Evolutionary conservation across 2,329 filamentous ascomycete species (phyloP).

Genomic region (Colletotrichum salicis): DNA sequence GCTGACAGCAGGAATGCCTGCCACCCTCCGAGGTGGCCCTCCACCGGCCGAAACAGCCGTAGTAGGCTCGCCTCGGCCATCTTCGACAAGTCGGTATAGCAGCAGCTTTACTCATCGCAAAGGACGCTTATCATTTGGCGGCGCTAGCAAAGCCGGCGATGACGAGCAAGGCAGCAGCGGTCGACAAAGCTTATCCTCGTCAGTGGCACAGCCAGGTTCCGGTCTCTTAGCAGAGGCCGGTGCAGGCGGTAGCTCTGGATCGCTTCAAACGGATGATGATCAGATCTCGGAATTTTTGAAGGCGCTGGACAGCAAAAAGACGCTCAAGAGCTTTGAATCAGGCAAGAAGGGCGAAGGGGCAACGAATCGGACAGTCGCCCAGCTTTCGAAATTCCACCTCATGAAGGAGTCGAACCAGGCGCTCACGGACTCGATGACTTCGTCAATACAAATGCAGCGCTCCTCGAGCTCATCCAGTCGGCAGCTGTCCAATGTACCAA

Average conservation of each 20-base stretch:
- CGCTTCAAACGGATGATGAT: slow-evolving; percentile 81
- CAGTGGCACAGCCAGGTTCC: slow-evolving; percentile 78
- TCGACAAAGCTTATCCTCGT: slow-evolving; percentile 79
- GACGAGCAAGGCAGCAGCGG: slow-evolving; percentile 84
- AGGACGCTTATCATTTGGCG: slow-evolving; percentile 80
- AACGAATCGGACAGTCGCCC: slow-evolving; percentile 79
- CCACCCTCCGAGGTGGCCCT: slow-evolving; percentile 75
- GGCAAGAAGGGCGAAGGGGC: slow-evolving; percentile 75
- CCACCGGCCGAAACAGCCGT: slow-evolving; percentile 71
- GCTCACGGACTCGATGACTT: slow-evolving; percentile 92
- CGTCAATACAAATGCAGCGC: slow-evolving; percentile 84
- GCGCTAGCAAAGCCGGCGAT: slow-evolving; percentile 72
- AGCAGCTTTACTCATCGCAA: slow-evolving; percentile 93
- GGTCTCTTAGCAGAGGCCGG: slow-evolving; percentile 79
- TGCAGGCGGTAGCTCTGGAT: slow-evolving; percentile 73
- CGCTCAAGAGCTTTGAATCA: slow-evolving; percentile 80
- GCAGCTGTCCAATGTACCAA: slow-evolving; percentile 68
- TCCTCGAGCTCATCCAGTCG: slow-evolving; percentile 80
- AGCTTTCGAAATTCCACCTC: slow-evolving; percentile 84
- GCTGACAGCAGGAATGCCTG: slow-evolving; percentile 78
- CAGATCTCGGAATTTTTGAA: slow-evolving; percentile 95
- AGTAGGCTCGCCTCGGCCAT: slow-evolving; percentile 81
- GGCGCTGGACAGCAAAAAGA: slow-evolving; percentile 86
- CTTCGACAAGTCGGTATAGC: slow-evolving; percentile 84
- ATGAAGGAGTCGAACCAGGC: slow-evolving; percentile 91